phyloP scores from a whole-genome alignment of 1,139 yeast genomes.

The Sugiyamaella pinicola region DNA sequence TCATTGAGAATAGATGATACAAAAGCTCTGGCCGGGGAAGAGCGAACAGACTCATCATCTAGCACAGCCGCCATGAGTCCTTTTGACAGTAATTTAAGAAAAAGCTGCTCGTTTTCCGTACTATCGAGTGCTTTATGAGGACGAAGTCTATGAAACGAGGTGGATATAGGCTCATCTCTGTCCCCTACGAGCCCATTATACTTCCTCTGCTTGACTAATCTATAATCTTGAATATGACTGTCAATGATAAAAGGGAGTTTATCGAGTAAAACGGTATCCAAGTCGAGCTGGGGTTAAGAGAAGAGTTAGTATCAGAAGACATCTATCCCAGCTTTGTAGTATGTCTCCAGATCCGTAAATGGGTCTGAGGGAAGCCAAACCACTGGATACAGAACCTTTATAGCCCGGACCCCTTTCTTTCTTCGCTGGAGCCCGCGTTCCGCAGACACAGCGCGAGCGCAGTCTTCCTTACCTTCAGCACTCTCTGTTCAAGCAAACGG shows the following conservation, averaged over 20 bases:
- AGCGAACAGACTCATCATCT: conserved; percentile 46
- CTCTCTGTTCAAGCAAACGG: conserved; percentile 44
- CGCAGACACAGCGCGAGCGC: too few species aligned
- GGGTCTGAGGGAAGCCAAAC: too few species aligned
- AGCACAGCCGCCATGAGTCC: conserved; percentile 43
- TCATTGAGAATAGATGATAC: conserved; percentile 48
- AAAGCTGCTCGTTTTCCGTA: conserved; percentile 36
- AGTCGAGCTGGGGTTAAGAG: conserved; percentile 36
- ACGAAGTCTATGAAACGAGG: conserved; percentile 43
- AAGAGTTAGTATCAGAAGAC: too few species aligned
- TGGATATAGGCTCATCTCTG: conserved; percentile 35
- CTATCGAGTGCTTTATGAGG: conserved; percentile 54
- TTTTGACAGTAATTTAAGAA: conserved; percentile 43
- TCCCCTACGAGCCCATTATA: conserved; percentile 31
- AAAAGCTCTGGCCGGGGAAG: conserved; percentile 45
- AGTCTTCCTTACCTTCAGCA: conserved; percentile 28
- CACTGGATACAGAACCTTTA: too few species aligned
- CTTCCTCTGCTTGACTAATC: conserved; percentile 32
- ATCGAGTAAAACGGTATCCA: conserved; percentile 46
- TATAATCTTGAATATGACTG: conserved; percentile 41
- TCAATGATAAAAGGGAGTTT: conserved; percentile 48
- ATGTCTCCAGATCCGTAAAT: too few species aligned
- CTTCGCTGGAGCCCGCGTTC: too few species aligned
- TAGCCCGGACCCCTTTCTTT: too few species aligned
- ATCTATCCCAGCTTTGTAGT: too few species aligned